Evolutionary conservation across 202 grass and related monocot genomes (phyloP).

Genomic region (Schoenoplectus triqueter): DNA sequence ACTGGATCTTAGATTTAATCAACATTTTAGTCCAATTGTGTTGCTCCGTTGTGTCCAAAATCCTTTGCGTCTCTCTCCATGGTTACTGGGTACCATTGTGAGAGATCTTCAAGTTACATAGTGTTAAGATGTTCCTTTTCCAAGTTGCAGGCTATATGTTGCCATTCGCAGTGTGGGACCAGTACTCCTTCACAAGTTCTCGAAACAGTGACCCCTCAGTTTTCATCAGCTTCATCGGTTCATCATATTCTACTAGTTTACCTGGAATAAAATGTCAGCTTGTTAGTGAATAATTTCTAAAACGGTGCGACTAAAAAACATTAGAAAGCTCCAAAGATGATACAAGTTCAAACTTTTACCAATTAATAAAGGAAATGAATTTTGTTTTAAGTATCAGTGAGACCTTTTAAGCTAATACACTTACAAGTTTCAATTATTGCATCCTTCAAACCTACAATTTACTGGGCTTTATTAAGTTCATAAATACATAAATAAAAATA

Average conservation of each 20-base stretch:
- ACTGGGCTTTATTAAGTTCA: too few relatives aligned
- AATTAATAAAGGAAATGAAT: not conserved
- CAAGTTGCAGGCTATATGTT: slow-evolving; percentile 41
- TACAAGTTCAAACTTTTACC: not conserved
- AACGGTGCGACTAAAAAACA: not conserved
- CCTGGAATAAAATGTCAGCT: slow-evolving; percentile 40
- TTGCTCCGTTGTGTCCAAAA: not conserved
- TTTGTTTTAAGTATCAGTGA: too few relatives aligned
- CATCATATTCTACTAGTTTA: slow-evolving; percentile 69
- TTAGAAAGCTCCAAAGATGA: too few relatives aligned
- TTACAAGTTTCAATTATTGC: too few relatives aligned
- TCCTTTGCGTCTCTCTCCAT: not conserved
- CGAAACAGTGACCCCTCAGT: slow-evolving; percentile 79
- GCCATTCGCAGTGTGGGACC: slow-evolving; percentile 57
- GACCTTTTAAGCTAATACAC: too few relatives aligned
- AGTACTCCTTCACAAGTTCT: slow-evolving; percentile 71
- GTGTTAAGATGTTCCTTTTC: not conserved
- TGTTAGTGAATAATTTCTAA: slow-evolving; percentile 3
- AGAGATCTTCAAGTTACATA: slow-evolving; percentile 12
- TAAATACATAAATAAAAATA: too few relatives aligned
- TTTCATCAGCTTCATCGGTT: slow-evolving; percentile 71
- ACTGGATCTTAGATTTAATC: not conserved
- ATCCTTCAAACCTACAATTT: too few relatives aligned
- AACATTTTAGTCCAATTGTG: not conserved
- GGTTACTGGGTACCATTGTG: not conserved